phyloP scores from a whole-genome alignment of 23 red algal genomes.

The Gracilariopsis chorda region DNA sequence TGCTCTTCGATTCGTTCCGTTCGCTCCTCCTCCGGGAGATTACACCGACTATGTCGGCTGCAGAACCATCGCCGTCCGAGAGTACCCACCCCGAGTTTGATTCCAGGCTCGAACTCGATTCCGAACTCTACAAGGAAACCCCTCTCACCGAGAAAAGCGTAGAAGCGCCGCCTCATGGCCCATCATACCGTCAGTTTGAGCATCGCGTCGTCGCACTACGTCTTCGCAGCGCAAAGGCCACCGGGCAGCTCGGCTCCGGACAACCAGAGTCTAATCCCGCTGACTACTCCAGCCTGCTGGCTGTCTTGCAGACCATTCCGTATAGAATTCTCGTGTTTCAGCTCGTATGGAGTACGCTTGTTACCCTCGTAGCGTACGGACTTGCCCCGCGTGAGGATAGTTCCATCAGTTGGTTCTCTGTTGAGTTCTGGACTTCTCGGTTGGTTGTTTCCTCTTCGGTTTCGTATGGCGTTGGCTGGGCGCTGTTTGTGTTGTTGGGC shows the following conservation, averaged over 20 bases:
- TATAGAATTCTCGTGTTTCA: background rate
- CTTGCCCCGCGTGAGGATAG: background rate
- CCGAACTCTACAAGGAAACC: too few species aligned
- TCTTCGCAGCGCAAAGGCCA: background rate
- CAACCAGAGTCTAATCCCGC: background rate
- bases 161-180: too few species aligned
- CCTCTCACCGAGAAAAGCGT: too few species aligned
- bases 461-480: slow-evolving; percentile 40
- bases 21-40: too few species aligned
- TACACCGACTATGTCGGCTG: too few species aligned
- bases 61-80: too few species aligned
- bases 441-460: slow-evolving; percentile 18
- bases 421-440: slow-evolving; percentile 27
- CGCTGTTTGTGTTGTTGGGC: slow-evolving; percentile 28
- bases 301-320: slow-evolving; percentile 2
- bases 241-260: background rate
- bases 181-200: background rate
- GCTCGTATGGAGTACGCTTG: slow-evolving; percentile 17
- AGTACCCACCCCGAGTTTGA: too few species aligned
- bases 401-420: background rate
- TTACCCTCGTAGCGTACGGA: background rate
- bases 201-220: background rate
- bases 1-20: too few species aligned
- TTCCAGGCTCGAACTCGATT: too few species aligned
- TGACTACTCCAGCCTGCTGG: background rate